Conservation (phyloP, 768 basidiomycete species). For the Sistotremastrum niveocremeum region DNA sequence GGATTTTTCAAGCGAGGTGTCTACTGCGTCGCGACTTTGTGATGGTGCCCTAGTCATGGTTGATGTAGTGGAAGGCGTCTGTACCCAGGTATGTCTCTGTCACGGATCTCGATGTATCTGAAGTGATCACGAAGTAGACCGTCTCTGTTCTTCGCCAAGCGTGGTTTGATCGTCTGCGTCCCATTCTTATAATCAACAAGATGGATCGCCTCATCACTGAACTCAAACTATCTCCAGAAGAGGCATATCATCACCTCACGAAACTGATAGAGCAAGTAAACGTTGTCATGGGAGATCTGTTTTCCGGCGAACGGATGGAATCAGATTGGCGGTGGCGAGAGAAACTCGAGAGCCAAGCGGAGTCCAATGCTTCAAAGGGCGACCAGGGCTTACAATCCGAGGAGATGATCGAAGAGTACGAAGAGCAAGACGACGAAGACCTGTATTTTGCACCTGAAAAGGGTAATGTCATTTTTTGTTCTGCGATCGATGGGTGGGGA, state of each 20-base stretch:
- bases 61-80: conserved; percentile 96
- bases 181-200: conserved; percentile 95
- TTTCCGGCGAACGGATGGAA: conserved; percentile 91
- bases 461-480: conserved; percentile 94
- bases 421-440: conserved; percentile 95
- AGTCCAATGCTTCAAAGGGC: conserved; percentile 44
- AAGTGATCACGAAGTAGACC: conserved; percentile 38
- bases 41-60: conserved; percentile 94
- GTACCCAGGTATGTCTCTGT: conserved; percentile 67
- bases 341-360: conserved; percentile 59
- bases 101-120: background rate
- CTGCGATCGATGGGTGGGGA: conserved; percentile 95
- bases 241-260: conserved; percentile 89
- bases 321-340: conserved; percentile 92
- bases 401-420: conserved; percentile 41
- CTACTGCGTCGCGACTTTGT: conserved; percentile 82
- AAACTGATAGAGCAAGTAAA: conserved; percentile 95
- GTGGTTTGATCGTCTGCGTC: conserved; percentile 77
- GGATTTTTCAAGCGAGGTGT: conserved; percentile 96
- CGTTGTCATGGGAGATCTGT: conserved; percentile 95
- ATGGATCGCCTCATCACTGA: conserved; percentile 90
- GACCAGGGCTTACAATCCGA: conserved; percentile 19
- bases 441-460: conserved; percentile 93
- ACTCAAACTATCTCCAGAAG: conserved; percentile 77
- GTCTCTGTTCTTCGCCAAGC: conserved; percentile 92